Conservation (phyloP, 2,329 filamentous ascomycete species). For the Neonectria coccinea region DNA sequence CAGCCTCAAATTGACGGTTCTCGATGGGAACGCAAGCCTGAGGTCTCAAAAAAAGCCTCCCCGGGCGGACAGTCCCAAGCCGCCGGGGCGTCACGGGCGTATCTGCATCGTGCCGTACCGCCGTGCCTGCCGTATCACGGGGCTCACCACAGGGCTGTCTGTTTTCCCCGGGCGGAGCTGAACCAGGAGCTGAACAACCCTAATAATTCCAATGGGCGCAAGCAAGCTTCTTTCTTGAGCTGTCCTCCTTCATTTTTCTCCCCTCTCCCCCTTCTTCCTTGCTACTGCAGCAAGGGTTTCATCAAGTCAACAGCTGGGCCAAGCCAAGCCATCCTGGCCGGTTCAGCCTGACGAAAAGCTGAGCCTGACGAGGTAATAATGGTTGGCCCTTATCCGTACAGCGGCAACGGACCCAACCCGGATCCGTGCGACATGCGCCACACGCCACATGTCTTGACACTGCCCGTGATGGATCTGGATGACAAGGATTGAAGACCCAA, state of each 20-base stretch:
- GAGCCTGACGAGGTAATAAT: conserved; percentile 11
- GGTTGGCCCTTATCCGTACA: background rate
- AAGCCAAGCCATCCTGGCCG: conserved; percentile 4
- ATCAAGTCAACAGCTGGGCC: background rate
- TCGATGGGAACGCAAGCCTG: background rate
- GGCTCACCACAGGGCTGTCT: conserved; percentile 3
- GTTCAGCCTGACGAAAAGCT: conserved; percentile 2
- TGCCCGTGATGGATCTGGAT: background rate
- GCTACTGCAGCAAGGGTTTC: background rate
- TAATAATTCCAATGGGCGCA: background rate
- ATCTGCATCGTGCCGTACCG: background rate
- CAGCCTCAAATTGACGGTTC: background rate
- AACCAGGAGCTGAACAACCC: background rate
- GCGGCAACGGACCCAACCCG: conserved; percentile 3
- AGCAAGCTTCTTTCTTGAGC: too few relatives aligned
- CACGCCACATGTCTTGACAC: conserved; percentile 12
- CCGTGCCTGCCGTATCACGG: background rate
- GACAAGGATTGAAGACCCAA: background rate
- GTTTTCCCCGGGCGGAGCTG: background rate
- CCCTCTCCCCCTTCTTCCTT: background rate
- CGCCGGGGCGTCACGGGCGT: background rate
- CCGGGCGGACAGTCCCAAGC: background rate
- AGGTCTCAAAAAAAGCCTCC: background rate
- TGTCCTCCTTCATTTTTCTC: background rate
- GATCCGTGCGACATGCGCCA: conserved; percentile 14